Evolutionary conservation across 129 eudicot genomes (phyloP).

Genomic region (Pseudognaphalium luteoalbum): DNA sequence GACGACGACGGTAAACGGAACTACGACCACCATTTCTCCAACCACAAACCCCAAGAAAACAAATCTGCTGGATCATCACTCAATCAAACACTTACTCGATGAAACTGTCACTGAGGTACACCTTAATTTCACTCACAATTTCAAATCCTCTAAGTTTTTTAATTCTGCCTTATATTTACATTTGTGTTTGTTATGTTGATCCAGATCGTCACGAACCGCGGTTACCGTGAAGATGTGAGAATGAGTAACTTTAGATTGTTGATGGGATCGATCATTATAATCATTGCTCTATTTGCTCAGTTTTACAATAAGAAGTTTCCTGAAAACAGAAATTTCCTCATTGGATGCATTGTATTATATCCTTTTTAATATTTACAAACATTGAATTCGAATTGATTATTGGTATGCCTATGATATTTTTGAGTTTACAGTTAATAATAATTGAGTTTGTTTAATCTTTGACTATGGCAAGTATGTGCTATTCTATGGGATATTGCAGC

Average conservation of each 20-base stretch:
- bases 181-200: not conserved
- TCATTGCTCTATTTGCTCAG: conserved; percentile 83
- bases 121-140: not conserved
- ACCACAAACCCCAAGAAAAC: conserved; percentile 56
- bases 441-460: conserved; percentile 51
- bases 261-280: conserved; percentile 67
- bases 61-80: conserved; percentile 80
- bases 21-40: conserved; percentile 23
- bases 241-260: conserved; percentile 76
- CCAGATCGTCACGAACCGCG: conserved; percentile 74
- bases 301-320: conserved; percentile 92
- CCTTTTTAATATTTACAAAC: conserved; percentile 40
- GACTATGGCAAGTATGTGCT: conserved; percentile 74
- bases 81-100: conserved; percentile 86
- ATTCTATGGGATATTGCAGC: conserved; percentile 71
- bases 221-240: conserved; percentile 86
- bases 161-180: not conserved
- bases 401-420: not conserved
- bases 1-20: conserved; percentile 18
- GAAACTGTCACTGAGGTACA: conserved; percentile 90
- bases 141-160: not conserved
- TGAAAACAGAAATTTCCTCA: conserved; percentile 67
- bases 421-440: not conserved
- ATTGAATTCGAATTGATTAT: not conserved
- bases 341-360: conserved; percentile 82